Conservation (phyloP, 2,329 filamentous ascomycete species). For the Cercospora berteroae region DNA sequence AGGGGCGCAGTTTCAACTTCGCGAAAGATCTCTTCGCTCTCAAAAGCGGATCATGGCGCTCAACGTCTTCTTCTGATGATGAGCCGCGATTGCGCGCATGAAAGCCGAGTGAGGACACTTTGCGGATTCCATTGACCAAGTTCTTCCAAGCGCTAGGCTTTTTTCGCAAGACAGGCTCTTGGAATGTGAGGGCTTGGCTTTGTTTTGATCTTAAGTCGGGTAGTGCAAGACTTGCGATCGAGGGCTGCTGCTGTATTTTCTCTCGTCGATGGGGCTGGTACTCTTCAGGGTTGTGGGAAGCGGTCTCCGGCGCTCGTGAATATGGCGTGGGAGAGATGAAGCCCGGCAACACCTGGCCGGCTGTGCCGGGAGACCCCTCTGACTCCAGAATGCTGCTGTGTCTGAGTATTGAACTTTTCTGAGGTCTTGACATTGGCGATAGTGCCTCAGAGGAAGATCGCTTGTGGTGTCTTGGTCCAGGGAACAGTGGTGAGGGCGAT, state of each 20-base stretch:
- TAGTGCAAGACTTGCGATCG: not conserved
- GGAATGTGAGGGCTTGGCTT: not conserved
- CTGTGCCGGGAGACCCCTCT: not conserved
- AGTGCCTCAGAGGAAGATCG: slow-evolving; percentile 27
- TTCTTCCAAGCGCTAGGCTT: slow-evolving; percentile 16
- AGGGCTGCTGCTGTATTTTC: not conserved
- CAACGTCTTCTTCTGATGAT: not conserved
- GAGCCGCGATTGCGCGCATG: not conserved
- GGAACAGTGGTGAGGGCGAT: not conserved
- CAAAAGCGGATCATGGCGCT: not conserved
- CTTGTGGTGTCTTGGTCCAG: slow-evolving; percentile 8
- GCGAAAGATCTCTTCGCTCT: slow-evolving; percentile 11
- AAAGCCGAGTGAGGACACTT: slow-evolving; percentile 8
- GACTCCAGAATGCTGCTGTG: not conserved
- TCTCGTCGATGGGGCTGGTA: not conserved
- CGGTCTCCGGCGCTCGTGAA: not conserved
- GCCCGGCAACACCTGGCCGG: too few species aligned
- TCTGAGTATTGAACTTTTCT: not conserved
- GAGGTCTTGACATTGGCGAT: slow-evolving; percentile 19
- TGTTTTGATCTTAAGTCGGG: not conserved
- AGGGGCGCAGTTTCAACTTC: slow-evolving; percentile 7
- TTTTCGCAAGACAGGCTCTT: slow-evolving; percentile 8
- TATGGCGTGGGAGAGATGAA: not conserved
- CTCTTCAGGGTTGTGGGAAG: not conserved
- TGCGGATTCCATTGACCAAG: slow-evolving; percentile 14